Conservation (phyloP, 1,139 yeast species). For the Candida sanyaensis region DNA sequence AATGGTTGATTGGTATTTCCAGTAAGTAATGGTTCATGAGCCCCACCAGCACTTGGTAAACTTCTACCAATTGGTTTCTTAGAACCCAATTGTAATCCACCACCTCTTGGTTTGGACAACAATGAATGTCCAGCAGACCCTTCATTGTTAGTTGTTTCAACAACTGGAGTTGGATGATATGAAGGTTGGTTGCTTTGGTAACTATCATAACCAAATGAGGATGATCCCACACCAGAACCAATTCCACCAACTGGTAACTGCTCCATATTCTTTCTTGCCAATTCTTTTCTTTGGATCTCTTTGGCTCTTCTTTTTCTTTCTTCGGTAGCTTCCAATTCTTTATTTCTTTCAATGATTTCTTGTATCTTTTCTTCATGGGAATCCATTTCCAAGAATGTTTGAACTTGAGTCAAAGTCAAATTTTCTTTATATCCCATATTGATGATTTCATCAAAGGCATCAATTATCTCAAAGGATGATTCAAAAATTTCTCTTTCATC, state of each 20-base stretch:
- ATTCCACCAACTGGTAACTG: slow-evolving; percentile 11
- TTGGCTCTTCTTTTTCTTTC: slow-evolving; percentile 96
- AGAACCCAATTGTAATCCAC: slow-evolving; percentile 84
- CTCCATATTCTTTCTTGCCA: slow-evolving; percentile 59
- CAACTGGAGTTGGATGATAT: slow-evolving; percentile 36
- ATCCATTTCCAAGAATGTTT: slow-evolving; percentile 96
- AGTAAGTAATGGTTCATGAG: slow-evolving; percentile 22
- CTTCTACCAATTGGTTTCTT: slow-evolving; percentile 35
- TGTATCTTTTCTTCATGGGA: slow-evolving; percentile 98
- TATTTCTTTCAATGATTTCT: slow-evolving; percentile 95
- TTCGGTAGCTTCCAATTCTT: slow-evolving; percentile 95
- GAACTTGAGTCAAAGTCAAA: slow-evolving; percentile 78
- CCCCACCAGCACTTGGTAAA: slow-evolving; percentile 12
- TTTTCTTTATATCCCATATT: slow-evolving; percentile 90
- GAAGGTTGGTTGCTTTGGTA: slow-evolving; percentile 30
- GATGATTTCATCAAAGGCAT: slow-evolving; percentile 93
- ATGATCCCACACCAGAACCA: slow-evolving; percentile 8
- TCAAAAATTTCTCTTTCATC: slow-evolving; percentile 86
- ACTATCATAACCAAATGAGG: slow-evolving; percentile 21
- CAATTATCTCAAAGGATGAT: slow-evolving; percentile 83
- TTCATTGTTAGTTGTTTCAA: slow-evolving; percentile 18
- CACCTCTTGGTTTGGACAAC: slow-evolving; percentile 42
- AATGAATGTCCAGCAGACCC: slow-evolving; percentile 13
- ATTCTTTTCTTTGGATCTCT: slow-evolving; percentile 88
- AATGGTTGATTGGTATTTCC: slow-evolving; percentile 41